Base-by-base conservation (phyloP, 805 yeast genomes). In the Hanseniaspora taiwanica region DNA sequence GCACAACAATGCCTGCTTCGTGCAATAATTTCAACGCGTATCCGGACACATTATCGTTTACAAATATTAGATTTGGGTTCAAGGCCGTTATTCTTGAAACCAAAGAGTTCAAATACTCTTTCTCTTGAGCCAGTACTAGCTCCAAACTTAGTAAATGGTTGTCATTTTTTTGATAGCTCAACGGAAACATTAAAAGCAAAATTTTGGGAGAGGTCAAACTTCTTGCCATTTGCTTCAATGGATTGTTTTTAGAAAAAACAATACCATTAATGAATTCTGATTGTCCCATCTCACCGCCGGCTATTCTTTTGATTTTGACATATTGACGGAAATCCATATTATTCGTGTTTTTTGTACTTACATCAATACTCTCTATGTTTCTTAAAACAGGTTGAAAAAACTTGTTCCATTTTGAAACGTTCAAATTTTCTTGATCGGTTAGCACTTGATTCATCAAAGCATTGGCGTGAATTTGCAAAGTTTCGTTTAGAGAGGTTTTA, bases 241-340 rank as follows among this genome's bases (percentile, higher is more conserved):
- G 94, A 35, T 87, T 64, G 14, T 78, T 74, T 48, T 86, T 85
- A 0, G 96, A 81, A 58, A 87, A 85, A 3, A 84, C 80, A 4
- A 84, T 59, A 0, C 98, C 99, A 51, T 81, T 77, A 3, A 89
- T 56, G 23, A 73, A 69, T 21, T 62, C 62, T 0, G 89, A 74
- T 34, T 81, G 77, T 4, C 64, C 61, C 1, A 78, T 71, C 1
- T 55, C 43, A 0, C 93, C 91, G 1, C 98, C 97, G 1, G 78
- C 68, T 7, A 89, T 74, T 44, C 85, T 69, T 54, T 91, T 93
- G 35, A 91, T 68, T 53, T 93, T 91, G 34, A 91, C 74, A 57
- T 83, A 89, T 48, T 81, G 87, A n/a, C 89, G 70, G 37, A 87
- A 77, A 55, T 91, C 96, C 44, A 86, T 68, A 3, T 79, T 78